phyloP scores from a whole-genome alignment of 257 asterid genomes.

The Thymus mandschuricus region DNA sequence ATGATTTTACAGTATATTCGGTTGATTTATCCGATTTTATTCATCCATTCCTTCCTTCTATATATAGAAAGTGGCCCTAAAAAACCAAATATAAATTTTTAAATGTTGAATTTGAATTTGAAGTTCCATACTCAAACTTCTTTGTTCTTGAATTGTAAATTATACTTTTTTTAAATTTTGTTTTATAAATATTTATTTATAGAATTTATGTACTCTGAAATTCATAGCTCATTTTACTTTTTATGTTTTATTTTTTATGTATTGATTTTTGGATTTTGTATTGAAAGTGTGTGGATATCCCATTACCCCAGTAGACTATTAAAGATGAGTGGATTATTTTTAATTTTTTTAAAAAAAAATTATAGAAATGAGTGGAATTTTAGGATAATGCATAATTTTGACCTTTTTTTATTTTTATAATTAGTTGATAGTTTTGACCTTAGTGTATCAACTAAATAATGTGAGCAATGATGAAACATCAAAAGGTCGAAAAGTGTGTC shows the following conservation, averaged over 20 bases:
- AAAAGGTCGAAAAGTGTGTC: background rate
- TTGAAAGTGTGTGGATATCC: background rate
- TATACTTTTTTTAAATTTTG: slow-evolving; percentile 1
- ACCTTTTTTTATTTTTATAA: no score
- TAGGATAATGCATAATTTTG: background rate
- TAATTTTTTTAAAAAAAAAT: no score
- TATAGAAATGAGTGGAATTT: slow-evolving; percentile 9
- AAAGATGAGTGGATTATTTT: slow-evolving; percentile 8
- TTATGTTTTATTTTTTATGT: background rate
- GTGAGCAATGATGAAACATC: background rate
- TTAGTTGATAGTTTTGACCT: slow-evolving; percentile 1
- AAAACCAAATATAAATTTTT: slow-evolving; percentile 18
- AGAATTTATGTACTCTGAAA: background rate
- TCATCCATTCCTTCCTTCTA: slow-evolving; percentile 28
- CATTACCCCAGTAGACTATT: background rate
- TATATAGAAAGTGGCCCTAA: slow-evolving; percentile 27
- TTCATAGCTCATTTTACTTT: background rate
- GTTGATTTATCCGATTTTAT: slow-evolving; percentile 30
- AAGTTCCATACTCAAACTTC: slow-evolving; percentile 4
- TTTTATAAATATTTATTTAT: slow-evolving; percentile 8
- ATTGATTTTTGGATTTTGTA: slow-evolving; percentile 8
- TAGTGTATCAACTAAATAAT: slow-evolving; percentile 3
- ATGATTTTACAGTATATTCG: slow-evolving; percentile 7
- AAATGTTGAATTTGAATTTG: slow-evolving; percentile 19
- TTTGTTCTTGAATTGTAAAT: slow-evolving; percentile 33